Evolutionary conservation across 495 filamentous ascomycete species (phyloP), one percentile per base, ranked within the genome.

Genomic region (Neurospora sp.): DNA sequence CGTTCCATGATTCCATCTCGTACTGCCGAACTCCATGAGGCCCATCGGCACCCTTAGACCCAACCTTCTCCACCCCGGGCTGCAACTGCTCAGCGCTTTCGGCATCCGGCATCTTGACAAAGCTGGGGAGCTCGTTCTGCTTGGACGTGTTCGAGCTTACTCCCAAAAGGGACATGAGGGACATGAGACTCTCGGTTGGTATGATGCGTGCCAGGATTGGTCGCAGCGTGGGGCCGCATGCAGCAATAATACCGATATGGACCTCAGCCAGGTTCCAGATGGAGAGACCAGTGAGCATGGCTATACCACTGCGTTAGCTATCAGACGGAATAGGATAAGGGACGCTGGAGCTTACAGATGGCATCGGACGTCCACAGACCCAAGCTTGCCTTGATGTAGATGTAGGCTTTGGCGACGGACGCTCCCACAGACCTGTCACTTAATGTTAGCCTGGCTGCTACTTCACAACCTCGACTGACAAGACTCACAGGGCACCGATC

Each of bases 211-310:
- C 38, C 31, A 76, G 70, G 13, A 76, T 72, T 1, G 40, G 31
- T 11, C 75, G 75, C 9, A 74, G 73, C 1, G 69, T 74, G 11
- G 76, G 76, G 0, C 76, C 76, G 21, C 70, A 77, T 38, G 74
- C 74, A 31, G 77, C 77, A 9, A 77, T 38, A 31, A 78, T 78
- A 39, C 77, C 76, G 5, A 78, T 59, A 54, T 78, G 69, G 31
- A 74, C 74, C 54, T 78, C 76, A n/a, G 71, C 71, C 2, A 76
- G 37, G 17, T 77, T 78, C 76, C 76, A 77, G 43, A 77, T 73
- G 2, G 54, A 73, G 10, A 77, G 59, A 3, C 40, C 76, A 2
- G 73, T 74, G 21, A 72, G 62, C 15, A 42, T 54, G 21, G 69
- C 73, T 76, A 11, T 38, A 4, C 39, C 24, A 13, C 10, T 40